Base-by-base conservation (phyloP, 306 rosid species). In the Prunus davidiana region DNA sequence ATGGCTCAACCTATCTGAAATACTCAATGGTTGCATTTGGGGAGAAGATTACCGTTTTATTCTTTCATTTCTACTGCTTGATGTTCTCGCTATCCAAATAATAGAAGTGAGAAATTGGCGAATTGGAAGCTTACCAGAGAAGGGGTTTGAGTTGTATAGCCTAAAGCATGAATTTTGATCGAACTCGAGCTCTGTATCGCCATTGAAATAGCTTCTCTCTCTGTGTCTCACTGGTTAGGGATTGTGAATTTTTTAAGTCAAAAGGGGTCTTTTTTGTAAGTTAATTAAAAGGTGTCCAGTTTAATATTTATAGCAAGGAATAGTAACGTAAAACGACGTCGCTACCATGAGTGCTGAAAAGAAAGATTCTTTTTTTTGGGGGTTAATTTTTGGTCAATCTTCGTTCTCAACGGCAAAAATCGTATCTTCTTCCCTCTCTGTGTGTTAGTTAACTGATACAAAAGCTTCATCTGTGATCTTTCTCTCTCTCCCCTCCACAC, bases 121-220 rank as follows among this genome's bases (percentile, higher is more conserved):
- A 60, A 64, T 13, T n/a, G 50, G 28, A 60, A 2, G 77, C 89
- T 88, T 76, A 93, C 98, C 86, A 14, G 91, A 84, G 77, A 93
- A 93, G 13, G 80, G 77, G 74, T 25, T 71, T 45, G 62, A 24
- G 81, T 54, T 71, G 30, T 71, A 66, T 15, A 70, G 28, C 67
- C 64, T 6, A 83, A 47, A 76, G 84, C 58, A 67, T 71, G 85
- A 9, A 56, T 8, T 43, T 76, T 82, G 16, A 47, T 38, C 64
- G 86, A 70, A 81, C 60, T 60, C 80, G 89, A 63, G 80, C 80
- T 78, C 79, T 54, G 81, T 76, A 73, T 77, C 82, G 90, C 96
- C 98, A 93, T 88, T 60, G 73, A 61, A 65, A 73, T 38, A 55
- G 43, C 9, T 7, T 38, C 8, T 67, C 38, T 24, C 75, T 63